Evolutionary conservation across 164 flowering plant species (phyloP), one percentile per base, ranked within the genome.

Genomic region (Liriodendron chinense): DNA sequence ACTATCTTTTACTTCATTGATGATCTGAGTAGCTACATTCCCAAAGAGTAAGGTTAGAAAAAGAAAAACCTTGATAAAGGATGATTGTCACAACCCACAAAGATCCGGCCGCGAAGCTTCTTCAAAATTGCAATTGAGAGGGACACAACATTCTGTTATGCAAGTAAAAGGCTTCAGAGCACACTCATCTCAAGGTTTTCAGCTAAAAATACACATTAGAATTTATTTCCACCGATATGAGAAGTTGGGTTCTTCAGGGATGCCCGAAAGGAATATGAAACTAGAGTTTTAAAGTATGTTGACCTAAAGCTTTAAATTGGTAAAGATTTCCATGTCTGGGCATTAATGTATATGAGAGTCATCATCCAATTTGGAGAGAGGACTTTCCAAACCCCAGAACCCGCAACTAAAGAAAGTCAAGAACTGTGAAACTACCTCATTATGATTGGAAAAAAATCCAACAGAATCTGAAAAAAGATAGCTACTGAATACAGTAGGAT

Each of bases 51-150:
- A 34, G 0, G 26, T 9, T 2, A 12, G 47, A 1, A 3, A 26
- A 28, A 34, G 47, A 18, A 50, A 74, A 23, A 91, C 99, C 98
- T 94, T 72, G 99, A 90, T 76, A 96, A 25, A 71, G 98, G 99
- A 86, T 92, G 95, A 82, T 89, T 91, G 75, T 92, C 99, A 77
- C 98, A 96, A 47, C 99, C 99, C 85, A 96, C 80, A 84, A 96
- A 92, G 75, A 91, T 84, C 65, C 81, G 85, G 70, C 91, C 83
- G 23, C 83, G 84, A 10, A 87, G 78, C 53, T 88, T 89, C 84
- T 94, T 94, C 85, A 94, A 70, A 70, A 92, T 88, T 73, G 95
- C 89, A 79, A 91, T 80, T 34, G 92, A 85, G 18, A 94, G 89
- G 24, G 97, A 90, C 72, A 97, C 98, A 69, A 98, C 98, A 85